These are phyloP conservation scores for Cyclocybe aegerita DNA, from an alignment of 768 basidiomycete species.

Conservation along the genomic window DNA sequence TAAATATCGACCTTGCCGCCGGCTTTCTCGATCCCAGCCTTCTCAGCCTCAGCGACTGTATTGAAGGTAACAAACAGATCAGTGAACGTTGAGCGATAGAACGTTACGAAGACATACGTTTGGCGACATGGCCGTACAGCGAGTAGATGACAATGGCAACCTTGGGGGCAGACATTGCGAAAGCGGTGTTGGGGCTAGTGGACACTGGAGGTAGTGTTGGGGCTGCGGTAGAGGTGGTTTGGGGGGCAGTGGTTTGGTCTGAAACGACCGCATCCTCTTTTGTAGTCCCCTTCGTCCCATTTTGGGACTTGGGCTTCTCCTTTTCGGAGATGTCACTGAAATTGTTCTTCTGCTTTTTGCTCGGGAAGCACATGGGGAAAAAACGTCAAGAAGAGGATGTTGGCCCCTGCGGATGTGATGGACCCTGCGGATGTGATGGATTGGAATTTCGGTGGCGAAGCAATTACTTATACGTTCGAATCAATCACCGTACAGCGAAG, in stretches of 20 bases:
- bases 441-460: constrained; percentile 6
- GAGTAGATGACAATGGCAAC: constrained; percentile 74
- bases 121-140: constrained; percentile 60
- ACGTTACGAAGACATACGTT: constrained; percentile 20
- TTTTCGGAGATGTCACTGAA: constrained; percentile 25
- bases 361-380: constrained; percentile 34
- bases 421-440: constrained; percentile 12
- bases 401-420: constrained; percentile 8
- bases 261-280: constrained; percentile 20
- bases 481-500: constrained; percentile 10
- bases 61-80: no score
- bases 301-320: constrained; percentile 13
- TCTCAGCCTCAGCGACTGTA: constrained; percentile 64
- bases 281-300: constrained; percentile 23
- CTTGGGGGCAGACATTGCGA: constrained; percentile 46
- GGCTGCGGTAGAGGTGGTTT: constrained; percentile 13
- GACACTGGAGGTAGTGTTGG: constrained; percentile 9
- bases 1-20: constrained; percentile 53
- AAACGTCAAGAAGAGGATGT: constrained; percentile 8
- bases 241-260: constrained; percentile 2
- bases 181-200: constrained; percentile 33
- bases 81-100: no score
- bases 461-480: constrained; percentile 13
- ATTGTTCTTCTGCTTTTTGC: constrained; percentile 33
- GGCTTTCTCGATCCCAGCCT: constrained; percentile 46